Evolutionary conservation across 2,329 filamentous ascomycete genomes (phyloP).

Genomic region (Colletotrichum destructivum): DNA sequence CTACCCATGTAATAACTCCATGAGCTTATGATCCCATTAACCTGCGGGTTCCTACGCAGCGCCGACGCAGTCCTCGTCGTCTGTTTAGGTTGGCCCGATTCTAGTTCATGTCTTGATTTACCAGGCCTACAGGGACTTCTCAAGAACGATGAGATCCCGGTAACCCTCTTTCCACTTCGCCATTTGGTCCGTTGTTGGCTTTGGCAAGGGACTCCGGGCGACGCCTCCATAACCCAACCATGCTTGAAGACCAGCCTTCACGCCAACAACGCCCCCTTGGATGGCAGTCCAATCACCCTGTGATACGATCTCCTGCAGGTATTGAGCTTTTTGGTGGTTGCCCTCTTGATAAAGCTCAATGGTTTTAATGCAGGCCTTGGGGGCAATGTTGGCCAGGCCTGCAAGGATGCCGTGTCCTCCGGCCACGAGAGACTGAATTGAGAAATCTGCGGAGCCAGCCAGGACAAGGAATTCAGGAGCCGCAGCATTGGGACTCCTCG

Average conservation of each 20-base stretch:
- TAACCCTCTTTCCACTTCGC: slow-evolving; percentile 70
- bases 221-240: slow-evolving; percentile 78
- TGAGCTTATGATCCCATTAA: neutral
- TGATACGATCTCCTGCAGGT: slow-evolving; percentile 68
- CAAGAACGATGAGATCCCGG: slow-evolving; percentile 65
- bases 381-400: slow-evolving; percentile 80
- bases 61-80: neutral
- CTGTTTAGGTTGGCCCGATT: neutral
- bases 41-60: neutral
- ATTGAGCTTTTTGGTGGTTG: slow-evolving; percentile 70
- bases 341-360: slow-evolving; percentile 73
- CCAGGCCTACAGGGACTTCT: slow-evolving; percentile 61
- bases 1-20: neutral
- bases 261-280: slow-evolving; percentile 79
- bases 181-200: slow-evolving; percentile 64
- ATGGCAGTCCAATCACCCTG: slow-evolving; percentile 82
- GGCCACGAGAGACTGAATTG: slow-evolving; percentile 76
- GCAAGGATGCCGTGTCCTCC: slow-evolving; percentile 81
- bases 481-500: slow-evolving; percentile 51
- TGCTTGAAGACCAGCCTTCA: slow-evolving; percentile 77
- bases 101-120: neutral
- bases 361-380: slow-evolving; percentile 74
- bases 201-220: slow-evolving; percentile 63
- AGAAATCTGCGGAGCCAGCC: slow-evolving; percentile 81
- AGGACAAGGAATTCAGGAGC: slow-evolving; percentile 75